Conservation (phyloP, 345 rosid genomes). For the Isatis tinctoria region DNA sequence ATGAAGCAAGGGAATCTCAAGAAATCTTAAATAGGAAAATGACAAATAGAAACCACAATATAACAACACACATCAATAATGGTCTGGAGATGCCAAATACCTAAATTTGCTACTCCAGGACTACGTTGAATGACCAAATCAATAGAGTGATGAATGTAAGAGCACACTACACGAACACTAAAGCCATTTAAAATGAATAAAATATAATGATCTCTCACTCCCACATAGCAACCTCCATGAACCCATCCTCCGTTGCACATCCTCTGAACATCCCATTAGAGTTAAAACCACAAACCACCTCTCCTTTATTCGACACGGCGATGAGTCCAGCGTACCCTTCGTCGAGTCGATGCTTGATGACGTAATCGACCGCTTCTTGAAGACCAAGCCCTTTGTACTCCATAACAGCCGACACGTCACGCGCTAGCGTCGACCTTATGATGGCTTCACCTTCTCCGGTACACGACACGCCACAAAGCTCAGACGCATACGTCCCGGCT, state of each 20-base stretch:
- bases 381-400: conserved; percentile 83
- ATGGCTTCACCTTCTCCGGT: conserved; percentile 98
- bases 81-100: background rate
- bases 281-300: conserved; percentile 84
- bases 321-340: conserved; percentile 90
- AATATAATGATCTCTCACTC: conserved; percentile 4
- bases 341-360: conserved; percentile 67
- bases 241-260: conserved; percentile 85
- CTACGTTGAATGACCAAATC: background rate
- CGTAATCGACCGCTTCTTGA: conserved; percentile 78
- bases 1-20: background rate
- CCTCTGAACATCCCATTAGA: conserved; percentile 88
- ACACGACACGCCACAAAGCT: conserved; percentile 80
- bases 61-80: background rate
- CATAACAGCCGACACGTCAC: conserved; percentile 96
- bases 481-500: conserved; percentile 82
- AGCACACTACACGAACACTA: conserved; percentile 6
- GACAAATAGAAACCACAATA: background rate
- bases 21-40: background rate
- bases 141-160: background rate
- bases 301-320: conserved; percentile 80
- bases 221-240: conserved; percentile 84
- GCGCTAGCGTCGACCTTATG: conserved; percentile 75
- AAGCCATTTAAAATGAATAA: background rate
- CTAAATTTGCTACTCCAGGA: background rate